Evolutionary conservation across 192 early-diverging fungal species (phyloP).

Genomic region (Podila epigama): DNA sequence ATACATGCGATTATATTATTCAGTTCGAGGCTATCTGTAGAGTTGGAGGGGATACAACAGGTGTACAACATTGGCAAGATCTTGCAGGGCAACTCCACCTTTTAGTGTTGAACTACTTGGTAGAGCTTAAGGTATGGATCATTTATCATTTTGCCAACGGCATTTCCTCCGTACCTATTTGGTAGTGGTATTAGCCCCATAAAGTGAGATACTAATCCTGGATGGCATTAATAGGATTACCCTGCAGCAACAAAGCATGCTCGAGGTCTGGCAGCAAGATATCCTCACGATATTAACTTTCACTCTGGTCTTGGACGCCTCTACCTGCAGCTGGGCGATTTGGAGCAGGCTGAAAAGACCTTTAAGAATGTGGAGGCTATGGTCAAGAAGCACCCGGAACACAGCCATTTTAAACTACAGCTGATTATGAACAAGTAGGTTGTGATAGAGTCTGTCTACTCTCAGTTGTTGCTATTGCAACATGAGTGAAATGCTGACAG

Average conservation of each 20-base stretch:
- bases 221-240: slow-evolving; percentile 22
- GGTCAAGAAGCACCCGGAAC: slow-evolving; percentile 10
- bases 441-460: not conserved
- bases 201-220: too few relatives aligned
- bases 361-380: slow-evolving; percentile 39
- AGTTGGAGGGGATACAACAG: slow-evolving; percentile 6
- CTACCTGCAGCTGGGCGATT: slow-evolving; percentile 55
- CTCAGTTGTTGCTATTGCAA: not conserved
- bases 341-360: slow-evolving; percentile 48
- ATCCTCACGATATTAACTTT: slow-evolving; percentile 45
- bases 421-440: slow-evolving; percentile 50
- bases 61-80: slow-evolving; percentile 44
- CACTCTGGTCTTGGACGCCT: slow-evolving; percentile 54
- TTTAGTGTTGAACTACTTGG: slow-evolving; percentile 51
- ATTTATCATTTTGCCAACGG: too few relatives aligned
- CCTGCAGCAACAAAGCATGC: slow-evolving; percentile 45
- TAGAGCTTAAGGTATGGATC: slow-evolving; percentile 37
- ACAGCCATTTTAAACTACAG: slow-evolving; percentile 26
- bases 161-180: too few relatives aligned
- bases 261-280: slow-evolving; percentile 29
- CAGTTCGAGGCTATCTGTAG: slow-evolving; percentile 38
- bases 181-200: too few relatives aligned
- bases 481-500: not conserved
- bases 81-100: slow-evolving; percentile 53
- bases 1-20: not conserved